Evolutionary conservation across 148 eudicot genomes (phyloP).

Genomic region (Spergularia bocconei): DNA sequence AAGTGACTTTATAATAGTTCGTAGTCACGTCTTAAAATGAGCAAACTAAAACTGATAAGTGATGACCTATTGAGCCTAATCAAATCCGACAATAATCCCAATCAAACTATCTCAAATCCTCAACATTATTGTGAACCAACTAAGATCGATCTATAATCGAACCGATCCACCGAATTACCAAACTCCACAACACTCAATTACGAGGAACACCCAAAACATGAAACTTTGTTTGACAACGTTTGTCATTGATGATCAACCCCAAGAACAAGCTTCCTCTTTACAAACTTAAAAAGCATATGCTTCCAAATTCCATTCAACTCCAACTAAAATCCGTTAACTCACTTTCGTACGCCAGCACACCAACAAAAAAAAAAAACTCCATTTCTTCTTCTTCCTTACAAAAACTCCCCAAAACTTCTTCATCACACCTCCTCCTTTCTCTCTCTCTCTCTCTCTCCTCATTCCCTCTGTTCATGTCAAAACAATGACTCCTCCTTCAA

Average conservation of each 20-base stretch:
- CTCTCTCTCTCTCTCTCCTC: conserved; percentile 14
- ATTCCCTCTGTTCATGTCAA: conserved; percentile 34
- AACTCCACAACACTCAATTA: no score
- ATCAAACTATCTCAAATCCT: no score
- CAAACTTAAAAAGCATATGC: conserved; percentile 15
- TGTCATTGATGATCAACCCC: neutral
- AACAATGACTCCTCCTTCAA: conserved; percentile 48
- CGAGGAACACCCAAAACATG: no score
- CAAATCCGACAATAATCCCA: no score
- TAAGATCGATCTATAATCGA: no score
- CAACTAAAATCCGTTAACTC: conserved; percentile 20
- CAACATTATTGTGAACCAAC: no score
- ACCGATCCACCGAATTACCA: no score
- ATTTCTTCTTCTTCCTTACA: neutral
- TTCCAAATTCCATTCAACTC: conserved; percentile 7
- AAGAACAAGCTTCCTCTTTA: neutral
- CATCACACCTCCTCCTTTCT: neutral
- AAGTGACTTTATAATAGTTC: no score
- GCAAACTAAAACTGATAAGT: no score
- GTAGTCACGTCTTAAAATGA: no score
- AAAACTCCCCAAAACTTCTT: conserved; percentile 1
- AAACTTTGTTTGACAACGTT: no score
- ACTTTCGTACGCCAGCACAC: conserved; percentile 1
- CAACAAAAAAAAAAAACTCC: conserved; percentile 5
- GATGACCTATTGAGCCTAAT: no score